phyloP scores from a whole-genome alignment of 1,284 basidiomycete genomes.

The Sanghuangporus baumii region DNA sequence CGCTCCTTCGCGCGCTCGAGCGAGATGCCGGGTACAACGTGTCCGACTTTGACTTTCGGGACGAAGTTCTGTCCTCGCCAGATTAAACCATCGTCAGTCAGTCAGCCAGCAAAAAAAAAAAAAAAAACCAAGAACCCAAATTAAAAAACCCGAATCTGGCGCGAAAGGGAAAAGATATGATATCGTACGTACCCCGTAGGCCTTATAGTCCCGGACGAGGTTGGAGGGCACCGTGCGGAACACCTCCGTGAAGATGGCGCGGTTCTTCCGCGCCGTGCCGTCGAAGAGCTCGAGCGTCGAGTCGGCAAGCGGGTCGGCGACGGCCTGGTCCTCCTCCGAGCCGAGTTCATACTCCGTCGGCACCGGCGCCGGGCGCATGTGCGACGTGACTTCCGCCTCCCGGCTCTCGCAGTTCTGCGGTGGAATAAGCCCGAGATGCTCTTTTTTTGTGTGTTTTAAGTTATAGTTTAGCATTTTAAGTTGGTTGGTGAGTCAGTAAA shows the following conservation, averaged over 20 bases:
- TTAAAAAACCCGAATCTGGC: too few species aligned
- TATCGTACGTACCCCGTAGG: constrained; percentile 60
- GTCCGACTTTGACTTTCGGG: constrained; percentile 75
- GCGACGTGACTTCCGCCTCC: constrained; percentile 43
- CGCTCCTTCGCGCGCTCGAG: constrained; percentile 69
- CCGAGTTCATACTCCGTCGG: constrained; percentile 64
- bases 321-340: constrained; percentile 53
- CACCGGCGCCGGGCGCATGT: constrained; percentile 76
- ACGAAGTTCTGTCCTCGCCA: constrained; percentile 47
- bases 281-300: constrained; percentile 60
- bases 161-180: too few species aligned
- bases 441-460: constrained; percentile 31
- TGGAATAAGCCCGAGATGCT: constrained; percentile 80
- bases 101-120: constrained; percentile 4
- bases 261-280: constrained; percentile 71
- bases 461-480: not conserved
- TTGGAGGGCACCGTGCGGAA: constrained; percentile 83
- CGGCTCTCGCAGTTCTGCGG: constrained; percentile 45
- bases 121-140: too few species aligned
- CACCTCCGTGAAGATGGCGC: constrained; percentile 76
- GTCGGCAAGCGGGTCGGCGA: constrained; percentile 77
- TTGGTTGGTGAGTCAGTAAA: not conserved
- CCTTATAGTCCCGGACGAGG: constrained; percentile 68
- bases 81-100: constrained; percentile 12
- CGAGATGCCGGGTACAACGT: constrained; percentile 65